Conservation (phyloP, 2,329 filamentous ascomycete species). For the Diplodia scrobiculata region DNA sequence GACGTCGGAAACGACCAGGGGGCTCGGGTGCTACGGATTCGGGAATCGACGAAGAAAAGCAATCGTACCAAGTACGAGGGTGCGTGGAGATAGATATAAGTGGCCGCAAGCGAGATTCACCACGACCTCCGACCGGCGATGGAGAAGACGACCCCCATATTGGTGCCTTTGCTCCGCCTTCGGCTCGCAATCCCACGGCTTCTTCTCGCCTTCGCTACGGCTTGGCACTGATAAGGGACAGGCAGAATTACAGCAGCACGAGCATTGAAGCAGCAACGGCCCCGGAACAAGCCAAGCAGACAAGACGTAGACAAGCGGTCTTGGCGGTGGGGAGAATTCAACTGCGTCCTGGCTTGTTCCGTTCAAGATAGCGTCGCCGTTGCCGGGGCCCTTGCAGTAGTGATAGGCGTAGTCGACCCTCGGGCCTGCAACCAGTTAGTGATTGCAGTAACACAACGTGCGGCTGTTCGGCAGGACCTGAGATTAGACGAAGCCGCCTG, state of each 20-base stretch:
- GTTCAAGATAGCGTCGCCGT: neutral
- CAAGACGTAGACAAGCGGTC: slow-evolving; percentile 16
- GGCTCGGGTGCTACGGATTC: neutral
- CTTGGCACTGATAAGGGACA: slow-evolving; percentile 24
- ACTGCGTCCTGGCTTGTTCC: slow-evolving; percentile 10
- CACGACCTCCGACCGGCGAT: neutral
- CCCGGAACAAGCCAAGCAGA: slow-evolving; percentile 18
- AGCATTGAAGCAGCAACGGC: neutral
- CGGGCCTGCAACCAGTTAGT: neutral
- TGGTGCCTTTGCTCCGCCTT: neutral
- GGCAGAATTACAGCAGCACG: neutral
- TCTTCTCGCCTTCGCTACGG: neutral
- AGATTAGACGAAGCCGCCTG: neutral
- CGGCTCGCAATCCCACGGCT: neutral
- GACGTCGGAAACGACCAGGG: neutral
- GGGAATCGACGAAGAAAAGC: neutral
- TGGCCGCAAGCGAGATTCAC: neutral
- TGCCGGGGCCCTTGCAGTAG: neutral
- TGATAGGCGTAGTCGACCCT: slow-evolving; percentile 11
- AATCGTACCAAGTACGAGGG: neutral
- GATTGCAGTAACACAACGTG: neutral
- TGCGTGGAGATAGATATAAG: slow-evolving; percentile 7
- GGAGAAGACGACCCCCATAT: slow-evolving; percentile 1
- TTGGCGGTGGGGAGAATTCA: slow-evolving; percentile 12
- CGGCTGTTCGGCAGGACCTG: slow-evolving; percentile 9